Evolutionary conservation across 1,139 yeast species (phyloP).

Genomic region (Candida sojae): DNA sequence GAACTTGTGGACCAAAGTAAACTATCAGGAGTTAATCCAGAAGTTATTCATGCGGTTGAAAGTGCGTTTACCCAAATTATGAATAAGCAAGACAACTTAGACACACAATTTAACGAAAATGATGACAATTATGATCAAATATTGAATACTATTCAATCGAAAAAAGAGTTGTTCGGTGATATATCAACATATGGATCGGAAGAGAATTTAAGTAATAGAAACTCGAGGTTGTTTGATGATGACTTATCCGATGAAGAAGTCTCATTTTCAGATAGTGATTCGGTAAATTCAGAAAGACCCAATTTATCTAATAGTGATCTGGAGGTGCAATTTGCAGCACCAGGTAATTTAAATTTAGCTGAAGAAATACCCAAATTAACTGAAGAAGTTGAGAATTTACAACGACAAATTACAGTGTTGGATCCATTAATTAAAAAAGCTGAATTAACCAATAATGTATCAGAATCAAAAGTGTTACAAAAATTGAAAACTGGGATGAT

Average conservation of each 20-base stretch:
- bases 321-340: constrained; percentile 51
- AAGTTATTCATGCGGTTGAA: constrained; percentile 65
- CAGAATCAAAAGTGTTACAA: constrained; percentile 65
- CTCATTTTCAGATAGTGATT: constrained; percentile 36
- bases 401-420: constrained; percentile 63
- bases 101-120: constrained; percentile 3
- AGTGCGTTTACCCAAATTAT: constrained; percentile 70
- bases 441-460: constrained; percentile 72
- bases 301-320: constrained; percentile 4
- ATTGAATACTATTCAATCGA: constrained; percentile 16
- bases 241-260: constrained; percentile 19
- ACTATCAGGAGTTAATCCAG: constrained; percentile 30
- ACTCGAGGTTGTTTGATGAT: constrained; percentile 34
- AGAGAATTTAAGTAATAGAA: constrained; percentile 16
- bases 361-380: constrained; percentile 63
- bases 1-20: constrained; percentile 13
- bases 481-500: constrained; percentile 68
- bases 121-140: constrained; percentile 3
- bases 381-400: constrained; percentile 59
- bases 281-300: constrained; percentile 24
- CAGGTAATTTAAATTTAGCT: constrained; percentile 66
- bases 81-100: constrained; percentile 19
- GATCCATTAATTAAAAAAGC: constrained; percentile 75
- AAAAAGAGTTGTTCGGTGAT: constrained; percentile 41
- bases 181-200: constrained; percentile 27